Evolutionary conservation across 768 basidiomycete species (phyloP).

Genomic region (Mycena floridula): DNA sequence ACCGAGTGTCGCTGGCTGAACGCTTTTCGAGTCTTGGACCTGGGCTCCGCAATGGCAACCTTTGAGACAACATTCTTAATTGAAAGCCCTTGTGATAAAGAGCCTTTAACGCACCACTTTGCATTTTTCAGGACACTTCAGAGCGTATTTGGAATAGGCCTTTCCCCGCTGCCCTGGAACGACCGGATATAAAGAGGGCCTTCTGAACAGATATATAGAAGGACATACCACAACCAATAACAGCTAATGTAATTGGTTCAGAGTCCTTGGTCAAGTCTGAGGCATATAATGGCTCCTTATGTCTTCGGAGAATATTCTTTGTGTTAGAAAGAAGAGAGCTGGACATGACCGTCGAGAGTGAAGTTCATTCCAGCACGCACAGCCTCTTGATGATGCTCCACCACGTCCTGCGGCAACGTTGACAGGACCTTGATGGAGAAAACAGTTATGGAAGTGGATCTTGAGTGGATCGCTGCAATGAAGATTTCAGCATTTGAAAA

Average conservation of each 20-base stretch:
- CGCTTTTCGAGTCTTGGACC: slow-evolving; percentile 51
- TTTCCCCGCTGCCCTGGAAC: too few species aligned
- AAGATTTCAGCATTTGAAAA: too few species aligned
- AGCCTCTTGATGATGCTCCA: too few species aligned
- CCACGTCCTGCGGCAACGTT: too few species aligned
- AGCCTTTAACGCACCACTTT: too few species aligned
- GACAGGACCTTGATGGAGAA: too few species aligned
- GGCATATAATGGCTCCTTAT: slow-evolving; percentile 8
- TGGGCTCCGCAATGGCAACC: slow-evolving; percentile 85
- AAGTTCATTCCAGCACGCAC: too few species aligned
- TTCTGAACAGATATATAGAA: neutral
- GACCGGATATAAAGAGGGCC: neutral
- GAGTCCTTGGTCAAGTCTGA: slow-evolving; percentile 2
- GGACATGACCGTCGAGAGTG: neutral
- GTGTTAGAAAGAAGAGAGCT: slow-evolving; percentile 14
- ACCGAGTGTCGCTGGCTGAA: slow-evolving; percentile 55
- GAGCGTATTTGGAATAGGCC: slow-evolving; percentile 62
- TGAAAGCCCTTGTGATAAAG: too few species aligned
- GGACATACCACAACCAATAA: slow-evolving; percentile 74
- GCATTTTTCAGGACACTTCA: slow-evolving; percentile 53
- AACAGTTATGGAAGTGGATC: too few species aligned
- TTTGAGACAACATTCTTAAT: too few species aligned
- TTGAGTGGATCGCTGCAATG: too few species aligned
- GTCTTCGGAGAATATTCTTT: too few species aligned
- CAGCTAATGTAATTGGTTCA: slow-evolving; percentile 59